Evolutionary conservation across 2,329 filamentous ascomycete species (phyloP), one percentile per base, ranked within the genome.

Genomic region (Zymoseptoria crescenta): DNA sequence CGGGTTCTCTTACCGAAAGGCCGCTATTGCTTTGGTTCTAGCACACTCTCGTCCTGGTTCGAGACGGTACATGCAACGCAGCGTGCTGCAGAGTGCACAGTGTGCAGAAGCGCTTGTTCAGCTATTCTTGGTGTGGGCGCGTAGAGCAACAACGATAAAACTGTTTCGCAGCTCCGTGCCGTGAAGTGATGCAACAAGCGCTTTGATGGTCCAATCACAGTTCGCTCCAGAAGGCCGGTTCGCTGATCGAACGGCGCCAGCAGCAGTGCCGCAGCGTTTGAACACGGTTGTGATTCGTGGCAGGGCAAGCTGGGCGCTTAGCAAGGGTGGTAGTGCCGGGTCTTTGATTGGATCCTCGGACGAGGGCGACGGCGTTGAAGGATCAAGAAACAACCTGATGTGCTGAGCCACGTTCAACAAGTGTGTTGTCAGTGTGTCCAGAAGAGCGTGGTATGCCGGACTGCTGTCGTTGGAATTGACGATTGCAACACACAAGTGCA

Each of bases 111-210:
- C 62, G 60, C 58, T 55, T 57, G 54, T 24, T 50, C 57, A 58
- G 59, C 65, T 68, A 69, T 68, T 69, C 63, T 64, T 65, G 67
- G 65, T 56, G 59, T 54, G 61, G 66, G 67, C 67, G 67, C 66
- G 64, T 69, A 69, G 59, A 63, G 56, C 48, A 35, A 53, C 58
- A 60, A 55, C 58, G 50, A 49, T 16, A 52, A 58, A 54, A 57
- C 57, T 61, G 59, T 60, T 58, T 56, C 20, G 13, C 10, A 29
- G 56, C 57, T 54, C 56, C 35, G 41, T 55, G 56, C 55, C 59
- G 59, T 56, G 55, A 55, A 54, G 59, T 59, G 61, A 60, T 53
- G 55, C 54, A 60, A 58, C 52, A 21, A 59, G 62, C 57, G 61
- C 59, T 53, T 54, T 53, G 54, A 41, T 30, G 28, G n/a, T 48